Evolutionary conservation across 495 filamentous ascomycete species (phyloP).

Genomic region (Penicillium salamii): DNA sequence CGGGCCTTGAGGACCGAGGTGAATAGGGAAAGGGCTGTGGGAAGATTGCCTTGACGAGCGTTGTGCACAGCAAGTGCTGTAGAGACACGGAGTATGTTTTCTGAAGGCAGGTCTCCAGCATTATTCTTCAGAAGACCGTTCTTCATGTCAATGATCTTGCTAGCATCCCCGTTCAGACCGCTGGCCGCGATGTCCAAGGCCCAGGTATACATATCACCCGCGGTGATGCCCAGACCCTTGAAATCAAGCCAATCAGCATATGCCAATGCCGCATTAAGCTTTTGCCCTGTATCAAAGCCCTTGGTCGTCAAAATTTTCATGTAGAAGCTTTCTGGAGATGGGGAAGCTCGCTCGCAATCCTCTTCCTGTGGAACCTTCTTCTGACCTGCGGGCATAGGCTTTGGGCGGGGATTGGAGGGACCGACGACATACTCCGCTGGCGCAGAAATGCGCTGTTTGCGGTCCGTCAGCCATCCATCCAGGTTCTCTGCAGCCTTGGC

Average conservation of each 20-base stretch:
- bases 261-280: slow-evolving; percentile 71
- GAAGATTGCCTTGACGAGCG: slow-evolving; percentile 61
- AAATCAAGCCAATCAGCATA: slow-evolving; percentile 83
- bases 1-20: slow-evolving; percentile 79
- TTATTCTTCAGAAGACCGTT: slow-evolving; percentile 59
- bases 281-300: slow-evolving; percentile 72
- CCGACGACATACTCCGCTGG: slow-evolving; percentile 69
- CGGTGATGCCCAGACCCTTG: slow-evolving; percentile 59
- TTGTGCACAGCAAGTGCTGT: slow-evolving; percentile 76
- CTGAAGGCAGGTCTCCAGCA: slow-evolving; percentile 51
- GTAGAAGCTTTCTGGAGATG: slow-evolving; percentile 68
- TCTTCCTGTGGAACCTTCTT: slow-evolving; percentile 63
- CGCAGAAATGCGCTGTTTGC: slow-evolving; percentile 59
- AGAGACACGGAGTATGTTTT: slow-evolving; percentile 68
- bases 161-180: slow-evolving; percentile 42
- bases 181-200: slow-evolving; percentile 65
- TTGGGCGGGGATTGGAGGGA: slow-evolving; percentile 77
- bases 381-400: slow-evolving; percentile 61
- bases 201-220: slow-evolving; percentile 68
- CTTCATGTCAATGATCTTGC: slow-evolving; percentile 53
- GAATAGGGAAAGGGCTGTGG: slow-evolving; percentile 75
- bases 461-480: slow-evolving; percentile 72
- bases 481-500: slow-evolving; percentile 75
- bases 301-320: slow-evolving; percentile 71
- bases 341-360: slow-evolving; percentile 62